Conservation (phyloP, 1,284 basidiomycete genomes). For the Cryptococcus depauperatus region DNA sequence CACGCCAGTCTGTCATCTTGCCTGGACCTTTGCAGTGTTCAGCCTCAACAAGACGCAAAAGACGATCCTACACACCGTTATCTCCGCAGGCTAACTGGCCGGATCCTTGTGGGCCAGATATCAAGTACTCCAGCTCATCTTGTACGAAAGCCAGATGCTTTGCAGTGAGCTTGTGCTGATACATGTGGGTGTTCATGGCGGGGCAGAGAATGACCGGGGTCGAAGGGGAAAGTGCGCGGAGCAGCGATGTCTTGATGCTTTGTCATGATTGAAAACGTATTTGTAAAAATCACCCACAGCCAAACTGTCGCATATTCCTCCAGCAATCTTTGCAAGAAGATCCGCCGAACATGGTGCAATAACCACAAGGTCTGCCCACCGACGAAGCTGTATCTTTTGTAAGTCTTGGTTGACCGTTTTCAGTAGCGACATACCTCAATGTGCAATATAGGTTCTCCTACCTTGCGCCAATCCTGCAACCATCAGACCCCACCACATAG, state of each 20-base stretch:
- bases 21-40: conserved; percentile 62
- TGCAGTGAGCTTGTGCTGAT: conserved; percentile 81
- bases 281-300: conserved; percentile 51
- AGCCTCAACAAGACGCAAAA: too few species aligned
- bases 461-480: conserved; percentile 53
- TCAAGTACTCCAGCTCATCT: conserved; percentile 66
- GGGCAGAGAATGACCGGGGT: conserved; percentile 86
- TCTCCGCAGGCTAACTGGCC: conserved; percentile 79
- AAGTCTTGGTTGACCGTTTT: neutral
- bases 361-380: conserved; percentile 93
- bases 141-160: conserved; percentile 65
- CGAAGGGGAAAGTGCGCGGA: conserved; percentile 72
- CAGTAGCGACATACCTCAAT: conserved; percentile 56
- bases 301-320: conserved; percentile 84
- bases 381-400: conserved; percentile 52
- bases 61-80: conserved; percentile 63
- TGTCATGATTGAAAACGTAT: neutral
- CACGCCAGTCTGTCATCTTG: conserved; percentile 82
- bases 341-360: conserved; percentile 94
- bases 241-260: conserved; percentile 66
- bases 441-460: conserved; percentile 90
- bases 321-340: conserved; percentile 83
- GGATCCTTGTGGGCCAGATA: conserved; percentile 60
- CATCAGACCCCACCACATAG: neutral
- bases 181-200: conserved; percentile 99